phyloP scores from a whole-genome alignment of 2,329 filamentous ascomycete species.

The Cryphonectria nitschkei region DNA sequence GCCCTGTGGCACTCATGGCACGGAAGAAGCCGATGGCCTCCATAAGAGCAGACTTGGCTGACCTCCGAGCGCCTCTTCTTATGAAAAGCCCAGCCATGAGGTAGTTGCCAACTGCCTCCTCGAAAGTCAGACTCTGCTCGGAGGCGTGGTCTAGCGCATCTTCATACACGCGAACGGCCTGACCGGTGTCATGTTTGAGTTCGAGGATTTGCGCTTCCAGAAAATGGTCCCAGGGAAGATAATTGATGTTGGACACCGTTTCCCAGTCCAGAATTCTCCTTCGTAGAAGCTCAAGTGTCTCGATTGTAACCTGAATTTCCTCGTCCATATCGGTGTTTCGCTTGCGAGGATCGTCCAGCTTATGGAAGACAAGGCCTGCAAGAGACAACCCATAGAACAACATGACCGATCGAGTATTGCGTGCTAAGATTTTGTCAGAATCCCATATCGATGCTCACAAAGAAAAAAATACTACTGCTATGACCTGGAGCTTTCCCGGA shows the following conservation, averaged over 20 bases:
- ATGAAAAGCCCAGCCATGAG: constrained; percentile 74
- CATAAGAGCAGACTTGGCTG: constrained; percentile 69
- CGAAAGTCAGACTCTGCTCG: constrained; percentile 67
- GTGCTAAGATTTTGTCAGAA: constrained; percentile 29
- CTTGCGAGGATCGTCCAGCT: constrained; percentile 52
- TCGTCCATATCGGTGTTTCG: constrained; percentile 46
- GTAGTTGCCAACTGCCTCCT: constrained; percentile 75
- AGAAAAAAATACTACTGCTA: neutral
- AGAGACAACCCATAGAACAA: constrained; percentile 65
- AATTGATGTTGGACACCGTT: constrained; percentile 69
- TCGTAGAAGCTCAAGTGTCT: constrained; percentile 58
- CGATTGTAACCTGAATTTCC: constrained; percentile 53
- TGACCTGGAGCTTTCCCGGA: neutral
- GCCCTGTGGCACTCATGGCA: constrained; percentile 69
- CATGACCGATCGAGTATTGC: constrained; percentile 60
- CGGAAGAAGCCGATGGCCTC: constrained; percentile 72
- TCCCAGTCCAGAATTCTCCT: constrained; percentile 68
- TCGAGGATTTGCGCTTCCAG: constrained; percentile 72
- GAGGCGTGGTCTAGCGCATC: constrained; percentile 72
- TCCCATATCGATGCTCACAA: neutral
- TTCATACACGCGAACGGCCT: constrained; percentile 68
- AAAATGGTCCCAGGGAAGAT: constrained; percentile 68
- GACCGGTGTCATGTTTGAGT: constrained; percentile 58
- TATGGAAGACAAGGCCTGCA: constrained; percentile 54
- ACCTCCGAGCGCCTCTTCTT: constrained; percentile 65